phyloP scores from a whole-genome alignment of 2,329 filamentous ascomycete species.

The Monosporascus sp. region DNA sequence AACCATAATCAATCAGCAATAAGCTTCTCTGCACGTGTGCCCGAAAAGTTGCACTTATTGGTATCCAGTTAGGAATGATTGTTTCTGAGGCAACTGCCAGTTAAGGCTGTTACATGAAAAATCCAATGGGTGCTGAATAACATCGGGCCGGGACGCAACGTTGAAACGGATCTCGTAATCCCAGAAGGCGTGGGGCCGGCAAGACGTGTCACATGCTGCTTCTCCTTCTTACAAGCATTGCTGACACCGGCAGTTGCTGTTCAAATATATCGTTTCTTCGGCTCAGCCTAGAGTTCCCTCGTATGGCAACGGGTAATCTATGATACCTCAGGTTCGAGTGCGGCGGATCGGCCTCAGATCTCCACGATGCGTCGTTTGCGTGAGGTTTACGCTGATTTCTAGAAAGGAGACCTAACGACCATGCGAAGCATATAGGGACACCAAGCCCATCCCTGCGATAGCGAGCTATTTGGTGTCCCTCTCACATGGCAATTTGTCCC shows the following conservation, averaged over 20 bases:
- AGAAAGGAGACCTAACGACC: background rate
- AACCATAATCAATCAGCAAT: background rate
- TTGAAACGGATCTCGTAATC: no score
- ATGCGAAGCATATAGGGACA: background rate
- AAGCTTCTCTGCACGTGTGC: background rate
- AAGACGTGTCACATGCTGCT: no score
- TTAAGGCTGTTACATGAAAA: background rate
- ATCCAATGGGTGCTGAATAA: background rate
- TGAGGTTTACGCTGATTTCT: background rate
- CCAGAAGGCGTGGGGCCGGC: no score
- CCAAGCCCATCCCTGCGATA: slow-evolving; percentile 2
- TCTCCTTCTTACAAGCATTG: no score
- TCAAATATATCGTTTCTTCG: no score
- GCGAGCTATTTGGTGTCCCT: background rate
- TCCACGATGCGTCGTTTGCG: background rate
- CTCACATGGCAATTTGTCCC: background rate
- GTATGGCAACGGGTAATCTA: no score
- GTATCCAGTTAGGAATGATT: background rate
- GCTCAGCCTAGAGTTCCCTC: no score
- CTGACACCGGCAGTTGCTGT: no score
- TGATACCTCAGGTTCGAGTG: no score
- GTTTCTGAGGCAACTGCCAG: background rate
- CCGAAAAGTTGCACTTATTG: background rate
- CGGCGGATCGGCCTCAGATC: no score
- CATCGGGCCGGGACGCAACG: no score